Evolutionary conservation across 345 rosid species (phyloP).

Genomic region (Boechera retrofracta): DNA sequence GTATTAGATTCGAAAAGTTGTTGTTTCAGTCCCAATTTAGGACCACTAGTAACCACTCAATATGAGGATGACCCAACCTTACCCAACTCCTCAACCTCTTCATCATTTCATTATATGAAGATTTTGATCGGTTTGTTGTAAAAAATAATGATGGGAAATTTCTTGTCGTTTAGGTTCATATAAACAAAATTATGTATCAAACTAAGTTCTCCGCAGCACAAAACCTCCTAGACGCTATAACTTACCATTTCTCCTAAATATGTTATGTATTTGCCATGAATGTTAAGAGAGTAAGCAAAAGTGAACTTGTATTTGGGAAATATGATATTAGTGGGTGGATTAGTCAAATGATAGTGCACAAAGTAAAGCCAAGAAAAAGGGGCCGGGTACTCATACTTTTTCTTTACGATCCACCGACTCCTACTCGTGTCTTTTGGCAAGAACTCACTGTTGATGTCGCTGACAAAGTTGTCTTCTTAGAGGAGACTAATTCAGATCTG

Average conservation of each 20-base stretch:
- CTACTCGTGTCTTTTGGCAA: constrained; percentile 28
- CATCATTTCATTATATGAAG: constrained; percentile 20
- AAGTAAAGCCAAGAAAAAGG: constrained; percentile 23
- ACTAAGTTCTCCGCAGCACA: constrained; percentile 1
- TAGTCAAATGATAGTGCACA: constrained; percentile 38
- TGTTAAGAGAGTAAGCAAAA: constrained; percentile 11
- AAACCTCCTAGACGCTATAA: not conserved
- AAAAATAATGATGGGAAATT: not conserved
- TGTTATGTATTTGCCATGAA: constrained; percentile 3
- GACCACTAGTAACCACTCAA: constrained; percentile 28
- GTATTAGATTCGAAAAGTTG: not conserved
- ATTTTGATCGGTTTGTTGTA: constrained; percentile 5
- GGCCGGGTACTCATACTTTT: constrained; percentile 18
- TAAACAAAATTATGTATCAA: constrained; percentile 4
- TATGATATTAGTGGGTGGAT: constrained; percentile 35
- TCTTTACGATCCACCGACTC: constrained; percentile 37
- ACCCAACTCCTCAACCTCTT: constrained; percentile 24
- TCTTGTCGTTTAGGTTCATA: constrained; percentile 4
- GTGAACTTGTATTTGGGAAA: constrained; percentile 10
- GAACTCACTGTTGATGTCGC: constrained; percentile 35
- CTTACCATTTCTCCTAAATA: not conserved
- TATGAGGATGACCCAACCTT: constrained; percentile 22
- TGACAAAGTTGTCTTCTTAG: constrained; percentile 29
- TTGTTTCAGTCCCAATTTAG: constrained; percentile 9
- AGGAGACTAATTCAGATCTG: constrained; percentile 27